Evolutionary conservation across 2,329 filamentous ascomycete species (phyloP).

Genomic region (Pseudopyrenochaeta lycopersici): DNA sequence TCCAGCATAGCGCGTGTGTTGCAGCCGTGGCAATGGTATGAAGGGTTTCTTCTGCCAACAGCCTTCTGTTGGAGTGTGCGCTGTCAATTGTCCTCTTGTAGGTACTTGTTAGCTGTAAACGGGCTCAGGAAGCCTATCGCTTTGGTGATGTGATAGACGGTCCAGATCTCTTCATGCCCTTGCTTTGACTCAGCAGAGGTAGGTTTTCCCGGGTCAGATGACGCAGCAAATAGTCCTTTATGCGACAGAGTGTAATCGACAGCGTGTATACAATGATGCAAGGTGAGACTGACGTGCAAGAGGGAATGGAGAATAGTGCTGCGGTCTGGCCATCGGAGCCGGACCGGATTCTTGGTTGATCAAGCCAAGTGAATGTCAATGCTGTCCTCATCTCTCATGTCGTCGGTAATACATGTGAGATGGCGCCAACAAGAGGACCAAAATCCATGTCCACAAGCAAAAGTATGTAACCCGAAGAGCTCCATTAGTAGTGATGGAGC

Average conservation of each 20-base stretch:
- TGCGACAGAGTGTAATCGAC: no score
- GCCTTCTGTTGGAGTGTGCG: no score
- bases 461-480: conserved; percentile 4
- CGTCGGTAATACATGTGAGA: conserved; percentile 7
- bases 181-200: no score
- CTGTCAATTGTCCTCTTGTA: no score
- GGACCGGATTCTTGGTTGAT: background rate
- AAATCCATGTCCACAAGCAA: background rate
- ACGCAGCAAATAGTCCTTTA: no score
- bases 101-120: no score
- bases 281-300: background rate
- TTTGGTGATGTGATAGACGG: no score
- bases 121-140: no score
- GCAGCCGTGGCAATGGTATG: background rate
- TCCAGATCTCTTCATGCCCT: no score
- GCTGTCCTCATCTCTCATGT: conserved; percentile 5
- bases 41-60: no score
- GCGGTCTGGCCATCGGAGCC: background rate
- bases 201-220: no score
- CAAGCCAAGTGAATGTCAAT: background rate
- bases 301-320: background rate
- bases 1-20: background rate
- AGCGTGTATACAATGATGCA: background rate
- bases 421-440: background rate
- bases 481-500: conserved; percentile 1